Evolutionary conservation across 2,329 filamentous ascomycete genomes (phyloP), one percentile per base, ranked within the genome.

Genomic region (Ceratocystis eucalypticola): DNA sequence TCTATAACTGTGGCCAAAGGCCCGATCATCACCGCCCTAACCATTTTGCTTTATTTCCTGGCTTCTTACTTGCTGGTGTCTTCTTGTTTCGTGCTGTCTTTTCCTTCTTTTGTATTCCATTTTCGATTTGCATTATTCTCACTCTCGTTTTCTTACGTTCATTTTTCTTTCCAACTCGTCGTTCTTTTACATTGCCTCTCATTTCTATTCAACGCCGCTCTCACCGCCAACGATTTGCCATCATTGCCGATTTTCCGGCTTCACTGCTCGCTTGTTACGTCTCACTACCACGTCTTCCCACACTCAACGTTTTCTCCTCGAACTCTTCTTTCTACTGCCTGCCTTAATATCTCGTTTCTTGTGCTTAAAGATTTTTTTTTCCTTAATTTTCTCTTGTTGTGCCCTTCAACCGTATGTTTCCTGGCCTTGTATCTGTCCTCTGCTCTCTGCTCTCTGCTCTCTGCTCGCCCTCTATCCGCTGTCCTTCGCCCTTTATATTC

Each of bases 181-280:
- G 37, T 41, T 55, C 50, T 15, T 25, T 55, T 25, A 25, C 50
- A 25, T 25, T 55, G 20, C 28, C 25, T 28, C 20, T 55, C 50
- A 28, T 28, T 28, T 53, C 50, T 55, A 5, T 48, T n/a, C 46
- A 22, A n/a, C 17, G 12, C 50, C 50, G 8, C 5, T 15, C 50
- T 55, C 50, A 55, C 50, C 50, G 20, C 50, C 50, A 55, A 12
- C 50, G 20, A 55, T 28, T 17, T 15, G 25, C 50, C 2, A 55
- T 55, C 50, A 55, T 25, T 25, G 50, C 15, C 25, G 10, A 55
- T 25, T 55, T 15, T 55, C 22, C 50, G 20, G 50, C 50, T 55
- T 55, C 50, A 55, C 50, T 55, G 48, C 48, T 53, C n/a, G n/a
- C 48, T 53, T 53, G n/a, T 62, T 62, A 46, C 46, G 37, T 28